phyloP scores from a whole-genome alignment of 1,284 basidiomycete genomes.

The Trichosporon coremiiforme region DNA sequence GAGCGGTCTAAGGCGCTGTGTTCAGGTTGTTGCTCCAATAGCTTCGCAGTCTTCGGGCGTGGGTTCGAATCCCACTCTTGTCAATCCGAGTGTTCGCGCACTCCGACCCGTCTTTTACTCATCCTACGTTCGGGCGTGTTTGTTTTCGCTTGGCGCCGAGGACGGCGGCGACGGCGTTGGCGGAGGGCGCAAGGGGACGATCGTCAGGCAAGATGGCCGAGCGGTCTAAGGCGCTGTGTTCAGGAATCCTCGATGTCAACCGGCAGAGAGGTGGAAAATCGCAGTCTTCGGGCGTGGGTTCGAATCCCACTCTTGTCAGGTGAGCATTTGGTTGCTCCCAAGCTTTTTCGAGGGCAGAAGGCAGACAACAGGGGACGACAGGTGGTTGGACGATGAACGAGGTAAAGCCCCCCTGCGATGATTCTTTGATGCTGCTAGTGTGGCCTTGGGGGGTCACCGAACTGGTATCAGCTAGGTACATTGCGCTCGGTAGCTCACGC shows the following conservation, averaged over 20 bases:
- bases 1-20: too few relatives aligned
- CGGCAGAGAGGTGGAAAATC: neutral
- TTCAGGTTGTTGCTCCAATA: neutral
- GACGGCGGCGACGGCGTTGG: too few relatives aligned
- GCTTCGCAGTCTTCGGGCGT: conserved; percentile 46
- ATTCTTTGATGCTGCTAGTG: too few relatives aligned
- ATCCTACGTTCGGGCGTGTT: too few relatives aligned
- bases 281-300: conserved; percentile 53
- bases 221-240: conserved; percentile 32
- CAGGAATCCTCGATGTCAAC: conserved; percentile 1
- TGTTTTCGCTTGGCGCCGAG: too few relatives aligned
- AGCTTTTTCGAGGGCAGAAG: neutral
- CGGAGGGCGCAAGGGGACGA: neutral
- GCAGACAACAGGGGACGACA: too few relatives aligned
- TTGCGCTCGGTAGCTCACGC: too few relatives aligned
- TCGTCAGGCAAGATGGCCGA: conserved; percentile 23
- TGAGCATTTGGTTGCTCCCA: neutral
- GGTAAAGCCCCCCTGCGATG: too few relatives aligned
- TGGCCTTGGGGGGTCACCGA: too few relatives aligned
- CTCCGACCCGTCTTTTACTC: neutral
- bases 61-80: conserved; percentile 43
- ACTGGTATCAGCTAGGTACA: too few relatives aligned
- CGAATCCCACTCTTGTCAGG: conserved; percentile 46
- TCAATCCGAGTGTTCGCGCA: neutral
- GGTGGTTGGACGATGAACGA: too few relatives aligned